A percentile compares a stretch with the other conserved stretches of the same genome.
phyloP scores from a whole-genome alignment of 768 basidiomycete species.

The Mycena kentingensis region DNA sequence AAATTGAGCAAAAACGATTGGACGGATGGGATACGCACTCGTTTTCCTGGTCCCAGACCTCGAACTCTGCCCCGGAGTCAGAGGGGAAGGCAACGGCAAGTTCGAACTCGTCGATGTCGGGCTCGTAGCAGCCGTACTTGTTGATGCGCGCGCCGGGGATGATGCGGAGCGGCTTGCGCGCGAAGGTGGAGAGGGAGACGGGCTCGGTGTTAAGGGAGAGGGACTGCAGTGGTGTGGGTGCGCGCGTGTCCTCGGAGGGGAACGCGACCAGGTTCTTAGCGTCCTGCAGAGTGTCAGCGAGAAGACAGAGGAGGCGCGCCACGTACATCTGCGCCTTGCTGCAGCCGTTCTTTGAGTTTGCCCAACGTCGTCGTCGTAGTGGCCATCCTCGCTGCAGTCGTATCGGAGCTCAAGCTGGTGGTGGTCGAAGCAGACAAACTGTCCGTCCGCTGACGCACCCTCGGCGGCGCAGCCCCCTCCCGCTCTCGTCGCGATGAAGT shows the following conservation, averaged over 20 bases:
- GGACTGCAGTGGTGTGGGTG: neutral
- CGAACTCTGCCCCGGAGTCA: slow-evolving; percentile 10
- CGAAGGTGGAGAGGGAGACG: neutral
- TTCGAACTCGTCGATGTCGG: slow-evolving; percentile 7
- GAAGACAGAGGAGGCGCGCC: neutral
- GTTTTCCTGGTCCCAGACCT: slow-evolving; percentile 23
- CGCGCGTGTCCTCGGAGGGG: neutral
- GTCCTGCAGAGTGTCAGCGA: neutral
- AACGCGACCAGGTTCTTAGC: neutral
- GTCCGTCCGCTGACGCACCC: slow-evolving; percentile 16
- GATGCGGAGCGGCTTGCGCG: neutral
- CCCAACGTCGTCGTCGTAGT: slow-evolving; percentile 5
- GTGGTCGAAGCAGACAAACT: neutral
- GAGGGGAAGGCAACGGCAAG: slow-evolving; percentile 15
- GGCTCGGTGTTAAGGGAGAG: slow-evolving; percentile 17
- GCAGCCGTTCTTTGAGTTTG: slow-evolving; percentile 17
- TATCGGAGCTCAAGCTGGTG: neutral
- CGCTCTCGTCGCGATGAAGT: neutral
- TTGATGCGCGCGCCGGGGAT: slow-evolving; percentile 16
- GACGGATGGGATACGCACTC: slow-evolving; percentile 10
- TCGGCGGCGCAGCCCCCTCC: neutral
- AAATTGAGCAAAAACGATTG: neutral
- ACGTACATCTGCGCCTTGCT: neutral
- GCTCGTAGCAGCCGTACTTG: slow-evolving; percentile 19
- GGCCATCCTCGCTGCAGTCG: neutral